Percentiles rank a stretch among this genome's conserved stretches.
Conservation (phyloP, 176 grass and related monocot genomes). For the Luzula sylvatica region DNA sequence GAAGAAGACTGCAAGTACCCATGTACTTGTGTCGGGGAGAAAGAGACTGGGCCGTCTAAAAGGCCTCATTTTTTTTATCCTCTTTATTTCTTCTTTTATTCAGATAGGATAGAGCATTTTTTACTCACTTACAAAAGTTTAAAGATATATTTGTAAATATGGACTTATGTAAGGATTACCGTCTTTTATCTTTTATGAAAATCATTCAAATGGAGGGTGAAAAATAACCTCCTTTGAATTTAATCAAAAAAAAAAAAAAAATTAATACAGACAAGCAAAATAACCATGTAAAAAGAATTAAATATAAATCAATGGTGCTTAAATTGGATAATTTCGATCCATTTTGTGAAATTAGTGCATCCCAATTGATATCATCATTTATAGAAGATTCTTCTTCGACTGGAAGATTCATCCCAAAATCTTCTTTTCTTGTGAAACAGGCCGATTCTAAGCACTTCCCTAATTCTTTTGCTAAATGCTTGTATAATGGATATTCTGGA, state of each 20-base stretch:
- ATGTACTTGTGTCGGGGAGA: no score
- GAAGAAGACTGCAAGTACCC: no score
- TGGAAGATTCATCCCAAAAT: conserved; percentile 14
- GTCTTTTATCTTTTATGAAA: no score
- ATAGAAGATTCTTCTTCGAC: conserved; percentile 11
- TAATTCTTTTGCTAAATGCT: conserved; percentile 30
- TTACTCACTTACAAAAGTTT: no score
- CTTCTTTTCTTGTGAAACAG: conserved; percentile 7
- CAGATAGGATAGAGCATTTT: no score
- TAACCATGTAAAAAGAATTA: background rate
- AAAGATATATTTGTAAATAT: no score
- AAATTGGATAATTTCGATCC: conserved; percentile 39
- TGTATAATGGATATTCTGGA: conserved; percentile 38
- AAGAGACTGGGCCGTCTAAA: no score
- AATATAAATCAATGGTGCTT: conserved; percentile 5
- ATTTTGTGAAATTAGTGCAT: conserved; percentile 36
- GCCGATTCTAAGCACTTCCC: conserved; percentile 29
- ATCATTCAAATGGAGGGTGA: no score
- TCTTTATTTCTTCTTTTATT: no score
- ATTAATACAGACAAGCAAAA: conserved; percentile 2
- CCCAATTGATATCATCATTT: conserved; percentile 36
- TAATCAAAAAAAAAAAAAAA: conserved; percentile 6
- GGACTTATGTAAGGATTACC: no score
- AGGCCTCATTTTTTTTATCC: no score
- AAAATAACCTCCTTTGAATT: no score